These are phyloP conservation scores for Lathyrus sativus DNA, from an alignment of 306 rosid species.

Conservation along the genomic window DNA sequence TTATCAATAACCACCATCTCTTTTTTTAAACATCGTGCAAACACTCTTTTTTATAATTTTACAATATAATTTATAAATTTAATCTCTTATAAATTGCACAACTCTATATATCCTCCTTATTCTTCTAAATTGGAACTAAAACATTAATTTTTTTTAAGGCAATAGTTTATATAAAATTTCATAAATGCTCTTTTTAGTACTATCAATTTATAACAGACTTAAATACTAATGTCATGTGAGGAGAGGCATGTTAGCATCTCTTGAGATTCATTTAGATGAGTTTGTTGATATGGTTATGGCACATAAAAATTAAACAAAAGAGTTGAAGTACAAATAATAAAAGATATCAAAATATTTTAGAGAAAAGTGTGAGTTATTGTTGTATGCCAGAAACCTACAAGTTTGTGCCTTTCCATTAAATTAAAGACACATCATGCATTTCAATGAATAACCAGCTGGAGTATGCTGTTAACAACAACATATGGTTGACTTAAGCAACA, in stretches of 20 bases:
- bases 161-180: not conserved
- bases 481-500: conserved; percentile 42
- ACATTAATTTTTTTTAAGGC: too few species aligned
- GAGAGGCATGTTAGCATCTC: conserved; percentile 34
- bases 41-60: too few species aligned
- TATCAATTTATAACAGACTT: not conserved
- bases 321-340: conserved; percentile 41
- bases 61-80: too few species aligned
- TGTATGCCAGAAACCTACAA: conserved; percentile 49
- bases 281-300: conserved; percentile 33
- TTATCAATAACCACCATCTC: too few species aligned
- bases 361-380: conserved; percentile 32
- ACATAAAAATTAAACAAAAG: conserved; percentile 41
- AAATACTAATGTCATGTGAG: conserved; percentile 27
- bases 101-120: too few species aligned
- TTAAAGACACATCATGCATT: conserved; percentile 36
- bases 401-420: conserved; percentile 42
- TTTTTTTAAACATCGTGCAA: too few species aligned
- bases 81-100: too few species aligned
- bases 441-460: conserved; percentile 57
- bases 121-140: too few species aligned
- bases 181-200: not conserved
- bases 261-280: conserved; percentile 27
- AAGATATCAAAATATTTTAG: conserved; percentile 17
- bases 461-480: conserved; percentile 38